Conservation (phyloP, 305 asterid genomes). For the Rubia balearica region DNA sequence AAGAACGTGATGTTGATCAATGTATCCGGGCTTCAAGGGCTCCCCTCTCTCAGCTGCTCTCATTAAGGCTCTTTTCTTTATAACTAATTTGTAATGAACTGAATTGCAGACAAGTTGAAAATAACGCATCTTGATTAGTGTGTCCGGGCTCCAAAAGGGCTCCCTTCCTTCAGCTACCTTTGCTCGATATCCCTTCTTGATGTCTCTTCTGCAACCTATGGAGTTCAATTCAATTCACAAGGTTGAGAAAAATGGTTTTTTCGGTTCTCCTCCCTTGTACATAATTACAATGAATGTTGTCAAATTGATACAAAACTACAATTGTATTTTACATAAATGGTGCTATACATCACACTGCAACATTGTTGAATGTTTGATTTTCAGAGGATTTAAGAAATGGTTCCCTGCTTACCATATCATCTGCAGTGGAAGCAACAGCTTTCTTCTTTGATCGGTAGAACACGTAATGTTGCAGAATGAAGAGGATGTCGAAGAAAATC, state of each 20-base stretch:
- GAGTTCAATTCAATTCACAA: not conserved
- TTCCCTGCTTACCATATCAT: conserved; percentile 30
- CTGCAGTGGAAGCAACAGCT: conserved; percentile 12
- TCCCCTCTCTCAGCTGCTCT: conserved; percentile 11
- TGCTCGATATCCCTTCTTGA: conserved; percentile 23
- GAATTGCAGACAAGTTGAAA: not conserved
- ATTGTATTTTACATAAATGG: not conserved
- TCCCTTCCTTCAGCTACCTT: conserved; percentile 12
- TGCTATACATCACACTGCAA: conserved; percentile 17
- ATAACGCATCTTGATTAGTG: not conserved
- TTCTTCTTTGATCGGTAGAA: conserved; percentile 26
- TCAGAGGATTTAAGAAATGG: conserved; percentile 38
- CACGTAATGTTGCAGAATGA: conserved; percentile 40
- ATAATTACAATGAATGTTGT: not conserved
- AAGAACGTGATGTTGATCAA: not conserved
- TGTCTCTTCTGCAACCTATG: conserved; percentile 10
- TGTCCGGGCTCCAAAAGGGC: not conserved
- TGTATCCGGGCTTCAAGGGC: not conserved
- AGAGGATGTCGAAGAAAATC: conserved; percentile 37
- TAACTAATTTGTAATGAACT: not conserved
- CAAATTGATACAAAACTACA: not conserved
- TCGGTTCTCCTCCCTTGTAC: not conserved
- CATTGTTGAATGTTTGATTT: conserved; percentile 26
- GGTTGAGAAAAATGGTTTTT: not conserved
- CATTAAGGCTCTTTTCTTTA: not conserved